phyloP scores from a whole-genome alignment of 352 stramenopile species.

The Globisporangium canariense region DNA sequence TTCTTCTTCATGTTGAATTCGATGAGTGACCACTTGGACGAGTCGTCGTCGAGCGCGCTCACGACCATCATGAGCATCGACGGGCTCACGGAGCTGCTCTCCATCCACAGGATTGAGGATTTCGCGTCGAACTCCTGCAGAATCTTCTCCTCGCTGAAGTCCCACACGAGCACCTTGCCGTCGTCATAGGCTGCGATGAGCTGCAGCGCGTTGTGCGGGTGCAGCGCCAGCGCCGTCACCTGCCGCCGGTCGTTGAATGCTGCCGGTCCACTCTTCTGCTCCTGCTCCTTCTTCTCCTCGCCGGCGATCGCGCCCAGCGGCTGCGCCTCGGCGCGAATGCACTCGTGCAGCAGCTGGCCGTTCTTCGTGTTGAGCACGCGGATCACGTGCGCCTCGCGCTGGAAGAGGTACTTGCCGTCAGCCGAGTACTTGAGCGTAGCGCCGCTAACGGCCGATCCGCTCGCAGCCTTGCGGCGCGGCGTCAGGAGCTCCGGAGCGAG shows the following conservation, averaged over 20 bases:
- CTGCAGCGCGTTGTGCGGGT: constrained; percentile 70
- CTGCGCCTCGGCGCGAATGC: constrained; percentile 29
- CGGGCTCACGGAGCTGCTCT: constrained; percentile 42
- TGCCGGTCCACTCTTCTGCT: constrained; percentile 4
- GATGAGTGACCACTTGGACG: constrained; percentile 46
- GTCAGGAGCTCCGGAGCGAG: constrained; percentile 31
- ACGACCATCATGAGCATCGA: constrained; percentile 61
- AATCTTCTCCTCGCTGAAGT: constrained; percentile 71
- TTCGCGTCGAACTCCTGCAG: constrained; percentile 50
- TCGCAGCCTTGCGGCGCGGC: constrained; percentile 17
- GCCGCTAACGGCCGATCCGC: not conserved
- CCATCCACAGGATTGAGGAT: constrained; percentile 66
- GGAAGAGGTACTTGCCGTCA: constrained; percentile 75
- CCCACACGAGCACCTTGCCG: constrained; percentile 64
- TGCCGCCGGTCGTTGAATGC: constrained; percentile 22
- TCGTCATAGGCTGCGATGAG: constrained; percentile 68
- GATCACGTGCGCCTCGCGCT: constrained; percentile 70
- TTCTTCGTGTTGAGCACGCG: constrained; percentile 69
- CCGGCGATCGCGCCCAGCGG: constrained; percentile 20
- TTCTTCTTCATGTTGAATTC: constrained; percentile 80
- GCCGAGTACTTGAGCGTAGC: constrained; percentile 53
- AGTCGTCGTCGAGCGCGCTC: constrained; percentile 11
- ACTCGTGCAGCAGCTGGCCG: constrained; percentile 74
- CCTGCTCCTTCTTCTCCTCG: constrained; percentile 10
- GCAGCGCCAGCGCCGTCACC: constrained; percentile 53